Conservation (phyloP, 2,329 filamentous ascomycete genomes). For the Boeremia lycopersici region DNA sequence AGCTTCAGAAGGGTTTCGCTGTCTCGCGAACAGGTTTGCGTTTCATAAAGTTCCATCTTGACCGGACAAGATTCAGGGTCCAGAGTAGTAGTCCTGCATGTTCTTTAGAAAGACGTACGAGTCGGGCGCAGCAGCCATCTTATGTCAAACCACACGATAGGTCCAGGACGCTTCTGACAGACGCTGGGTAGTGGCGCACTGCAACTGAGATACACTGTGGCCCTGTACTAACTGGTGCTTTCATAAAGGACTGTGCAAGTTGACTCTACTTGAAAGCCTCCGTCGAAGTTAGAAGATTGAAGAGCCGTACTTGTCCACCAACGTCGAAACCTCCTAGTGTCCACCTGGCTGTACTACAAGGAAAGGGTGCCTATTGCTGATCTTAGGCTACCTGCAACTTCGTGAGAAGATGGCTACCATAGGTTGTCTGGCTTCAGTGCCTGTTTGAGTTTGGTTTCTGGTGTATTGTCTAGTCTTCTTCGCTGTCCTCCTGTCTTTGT, state of each 20-base stretch:
- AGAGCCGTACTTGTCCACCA: too few species aligned
- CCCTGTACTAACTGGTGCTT: not conserved
- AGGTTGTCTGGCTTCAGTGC: too few species aligned
- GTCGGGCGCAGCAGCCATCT: not conserved
- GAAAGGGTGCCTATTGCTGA: too few species aligned
- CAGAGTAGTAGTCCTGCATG: not conserved
- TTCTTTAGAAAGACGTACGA: not conserved
- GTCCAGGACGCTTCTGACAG: not conserved
- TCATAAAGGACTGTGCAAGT: not conserved
- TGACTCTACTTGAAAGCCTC: too few species aligned
- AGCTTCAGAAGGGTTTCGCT: not conserved
- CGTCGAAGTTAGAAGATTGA: too few species aligned
- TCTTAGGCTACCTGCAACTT: too few species aligned
- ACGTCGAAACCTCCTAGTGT: too few species aligned
- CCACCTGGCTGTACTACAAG: too few species aligned
- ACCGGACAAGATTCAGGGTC: conserved; percentile 15
- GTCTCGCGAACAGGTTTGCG: conserved; percentile 15
- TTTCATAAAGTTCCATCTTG: conserved; percentile 16
- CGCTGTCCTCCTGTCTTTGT: conserved; percentile 48
- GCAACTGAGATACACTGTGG: not conserved
- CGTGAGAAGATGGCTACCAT: too few species aligned
- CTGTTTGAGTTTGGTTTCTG: too few species aligned
- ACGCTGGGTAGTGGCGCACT: not conserved
- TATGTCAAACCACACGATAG: not conserved
- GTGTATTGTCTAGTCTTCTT: conserved; percentile 33